These are phyloP conservation scores for Fusarium protoensiforme DNA, from an alignment of 2,329 filamentous ascomycete genomes.

Conservation along the genomic window DNA sequence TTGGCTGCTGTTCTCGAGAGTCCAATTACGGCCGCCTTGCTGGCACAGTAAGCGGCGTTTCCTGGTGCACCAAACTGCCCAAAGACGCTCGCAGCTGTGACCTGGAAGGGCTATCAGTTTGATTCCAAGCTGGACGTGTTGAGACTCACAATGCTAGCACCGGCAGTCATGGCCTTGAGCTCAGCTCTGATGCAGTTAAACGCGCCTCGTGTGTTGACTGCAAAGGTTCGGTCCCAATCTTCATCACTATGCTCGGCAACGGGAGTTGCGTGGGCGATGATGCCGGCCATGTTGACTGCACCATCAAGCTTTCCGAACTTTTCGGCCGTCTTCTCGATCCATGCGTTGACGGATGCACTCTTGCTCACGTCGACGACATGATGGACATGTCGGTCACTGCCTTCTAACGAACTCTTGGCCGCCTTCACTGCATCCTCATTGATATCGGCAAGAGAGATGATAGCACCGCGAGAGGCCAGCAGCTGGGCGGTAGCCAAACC, in stretches of 20 bases:
- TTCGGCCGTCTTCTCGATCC: slow-evolving; percentile 47
- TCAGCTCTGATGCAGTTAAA: slow-evolving; percentile 64
- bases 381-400: not conserved
- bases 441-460: slow-evolving; percentile 32
- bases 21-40: slow-evolving; percentile 47
- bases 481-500: slow-evolving; percentile 36
- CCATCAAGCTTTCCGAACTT: slow-evolving; percentile 53
- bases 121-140: slow-evolving; percentile 39
- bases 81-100: slow-evolving; percentile 46
- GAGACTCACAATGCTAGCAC: slow-evolving; percentile 29
- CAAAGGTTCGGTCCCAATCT: slow-evolving; percentile 55
- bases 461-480: slow-evolving; percentile 30
- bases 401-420: not conserved
- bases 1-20: slow-evolving; percentile 45
- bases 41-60: slow-evolving; percentile 45
- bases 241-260: slow-evolving; percentile 52
- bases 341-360: slow-evolving; percentile 26
- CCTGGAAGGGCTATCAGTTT: slow-evolving; percentile 47
- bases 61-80: slow-evolving; percentile 45
- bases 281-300: slow-evolving; percentile 53
- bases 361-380: slow-evolving; percentile 25
- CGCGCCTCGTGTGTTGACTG: slow-evolving; percentile 58
- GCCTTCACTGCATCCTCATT: slow-evolving; percentile 18
- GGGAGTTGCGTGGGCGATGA: slow-evolving; percentile 10
- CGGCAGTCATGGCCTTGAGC: slow-evolving; percentile 49